Base-by-base conservation (phyloP, 1,139 yeast genomes). In the Insectozyma bohioensis region DNA sequence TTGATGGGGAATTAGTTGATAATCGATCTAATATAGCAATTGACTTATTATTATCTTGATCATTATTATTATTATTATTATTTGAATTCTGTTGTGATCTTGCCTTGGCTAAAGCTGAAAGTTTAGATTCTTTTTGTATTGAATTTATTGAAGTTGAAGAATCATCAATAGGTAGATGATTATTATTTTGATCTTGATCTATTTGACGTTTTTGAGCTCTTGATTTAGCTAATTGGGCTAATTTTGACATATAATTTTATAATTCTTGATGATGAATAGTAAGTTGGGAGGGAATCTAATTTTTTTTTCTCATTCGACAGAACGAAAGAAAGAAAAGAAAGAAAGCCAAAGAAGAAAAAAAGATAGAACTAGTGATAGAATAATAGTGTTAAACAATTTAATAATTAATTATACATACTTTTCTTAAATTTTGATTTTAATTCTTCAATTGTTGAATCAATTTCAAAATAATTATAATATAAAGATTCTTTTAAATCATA, bases 401-500 rank as follows among this genome's bases (percentile, higher is more conserved):
- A 7, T 5, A 9, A 16, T 10, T 26, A 13, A 9, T 20, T 7
- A 56, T 59, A 67, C 75, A 45, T 69, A 70, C 75, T 63, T 52
- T 61, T 70, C 39, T 63, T 61, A 44, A 52, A 72, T 47, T 58
- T 62, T 30, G 67, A 56, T 45, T 71, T 72, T 35, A 84, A 52
- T 41, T 78, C 82, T 23, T 58, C 64, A 9, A 78, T 48, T 0
- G 86, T 56, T n/a, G 70, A 67, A 3, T 69, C 75, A 6, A 78
- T 47, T 31, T 77, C 80, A 49, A 75, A 75, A 51, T 80, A 79
- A 47, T 78, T 75, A 46, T 64, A 67, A 67, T 80, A 80, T 10
- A 85, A 62, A 0, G 80, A 64, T 42, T 80, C 84, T 45, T 78
- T 75, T 39, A 84, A 57, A 29, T 72, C 76, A 9, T 61, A 48